A percentile compares a stretch with the other conserved stretches of the same genome.
Conservation (phyloP, 805 yeast species). For the Debaryomyces maramus region DNA sequence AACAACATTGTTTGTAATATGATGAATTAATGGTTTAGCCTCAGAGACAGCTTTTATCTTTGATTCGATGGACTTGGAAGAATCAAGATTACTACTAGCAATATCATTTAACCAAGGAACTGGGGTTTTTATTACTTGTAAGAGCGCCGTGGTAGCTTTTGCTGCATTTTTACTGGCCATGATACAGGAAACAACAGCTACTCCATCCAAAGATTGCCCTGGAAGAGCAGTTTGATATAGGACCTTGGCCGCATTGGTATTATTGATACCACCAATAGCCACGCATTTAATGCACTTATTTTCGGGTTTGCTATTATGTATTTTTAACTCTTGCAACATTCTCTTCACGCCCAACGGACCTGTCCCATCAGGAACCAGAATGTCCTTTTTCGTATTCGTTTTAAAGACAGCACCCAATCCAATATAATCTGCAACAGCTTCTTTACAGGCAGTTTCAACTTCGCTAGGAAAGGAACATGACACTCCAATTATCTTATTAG, state of each 20-base stretch:
- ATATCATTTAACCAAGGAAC: constrained; percentile 21
- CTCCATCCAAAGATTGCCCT: constrained; percentile 65
- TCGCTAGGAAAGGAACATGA: constrained; percentile 65
- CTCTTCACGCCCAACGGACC: constrained; percentile 69
- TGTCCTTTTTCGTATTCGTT: constrained; percentile 67
- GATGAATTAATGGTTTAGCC: constrained; percentile 70
- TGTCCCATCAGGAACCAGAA: constrained; percentile 46
- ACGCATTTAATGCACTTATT: constrained; percentile 54
- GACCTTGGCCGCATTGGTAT: constrained; percentile 58
- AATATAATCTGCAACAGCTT: constrained; percentile 67
- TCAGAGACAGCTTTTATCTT: constrained; percentile 18
- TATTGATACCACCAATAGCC: constrained; percentile 78
- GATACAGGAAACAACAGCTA: constrained; percentile 84
- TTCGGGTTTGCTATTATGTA: constrained; percentile 18
- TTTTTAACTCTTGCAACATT: constrained; percentile 47
- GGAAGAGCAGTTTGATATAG: constrained; percentile 48
- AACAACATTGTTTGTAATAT: constrained; percentile 86
- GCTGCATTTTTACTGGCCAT: constrained; percentile 64
- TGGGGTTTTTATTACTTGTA: constrained; percentile 26
- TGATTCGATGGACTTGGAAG: neutral
- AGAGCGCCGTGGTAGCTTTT: constrained; percentile 45
- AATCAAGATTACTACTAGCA: neutral
- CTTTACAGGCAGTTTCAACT: constrained; percentile 47
- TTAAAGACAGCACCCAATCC: constrained; percentile 82
- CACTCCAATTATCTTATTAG: constrained; percentile 75